Conservation (phyloP, 257 asterid genomes). For the Solanum medicagineum region DNA sequence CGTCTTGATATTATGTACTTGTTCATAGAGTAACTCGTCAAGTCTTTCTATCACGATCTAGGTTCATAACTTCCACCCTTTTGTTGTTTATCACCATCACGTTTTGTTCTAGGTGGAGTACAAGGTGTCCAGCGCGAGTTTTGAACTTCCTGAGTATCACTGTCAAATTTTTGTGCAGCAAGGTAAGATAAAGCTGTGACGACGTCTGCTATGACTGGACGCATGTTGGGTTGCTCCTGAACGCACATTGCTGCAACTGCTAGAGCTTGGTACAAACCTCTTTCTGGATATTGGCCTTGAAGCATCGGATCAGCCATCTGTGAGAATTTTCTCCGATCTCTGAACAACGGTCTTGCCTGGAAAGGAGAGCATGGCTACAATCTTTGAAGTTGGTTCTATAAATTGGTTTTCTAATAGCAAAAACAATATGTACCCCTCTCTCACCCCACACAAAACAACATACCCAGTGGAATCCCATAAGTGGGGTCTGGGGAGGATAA, state of each 20-base stretch:
- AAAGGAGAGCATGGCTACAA: not conserved
- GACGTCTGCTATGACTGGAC: no score
- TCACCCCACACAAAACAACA: not conserved
- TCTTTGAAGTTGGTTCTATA: not conserved
- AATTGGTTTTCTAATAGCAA: not conserved
- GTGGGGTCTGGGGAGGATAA: no score
- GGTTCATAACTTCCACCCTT: slow-evolving; percentile 1
- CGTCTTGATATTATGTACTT: not conserved
- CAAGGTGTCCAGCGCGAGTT: slow-evolving; percentile 28
- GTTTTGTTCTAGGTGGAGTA: slow-evolving; percentile 47
- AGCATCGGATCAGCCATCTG: no score
- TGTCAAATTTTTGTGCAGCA: no score
- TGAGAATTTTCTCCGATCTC: no score
- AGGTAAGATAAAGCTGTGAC: no score
- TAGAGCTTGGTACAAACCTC: no score
- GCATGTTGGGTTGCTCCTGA: no score
- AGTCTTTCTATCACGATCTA: not conserved
- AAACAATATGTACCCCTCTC: not conserved
- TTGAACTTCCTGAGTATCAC: slow-evolving; percentile 11
- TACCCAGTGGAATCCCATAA: no score
- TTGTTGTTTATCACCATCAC: slow-evolving; percentile 26
- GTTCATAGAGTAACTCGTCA: not conserved
- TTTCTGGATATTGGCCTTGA: no score
- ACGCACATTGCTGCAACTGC: no score
- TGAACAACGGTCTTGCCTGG: not conserved